A percentile compares a stretch with the other conserved stretches of the same genome.
Evolutionary conservation across 2,329 filamentous ascomycete species (phyloP).

Genomic region (Ustulina deusta): DNA sequence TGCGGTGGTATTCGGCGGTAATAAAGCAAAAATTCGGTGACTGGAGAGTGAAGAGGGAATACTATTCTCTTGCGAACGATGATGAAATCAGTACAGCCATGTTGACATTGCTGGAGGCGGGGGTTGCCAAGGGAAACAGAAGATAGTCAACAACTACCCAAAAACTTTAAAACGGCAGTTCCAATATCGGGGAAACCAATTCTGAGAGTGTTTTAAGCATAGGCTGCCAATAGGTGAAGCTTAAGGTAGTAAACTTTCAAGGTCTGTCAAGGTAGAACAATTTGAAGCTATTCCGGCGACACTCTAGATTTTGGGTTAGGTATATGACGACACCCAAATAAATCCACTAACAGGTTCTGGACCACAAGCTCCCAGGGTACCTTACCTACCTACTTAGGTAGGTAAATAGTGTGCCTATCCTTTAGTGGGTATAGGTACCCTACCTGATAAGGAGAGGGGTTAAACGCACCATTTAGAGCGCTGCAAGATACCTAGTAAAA

Average conservation of each 20-base stretch:
- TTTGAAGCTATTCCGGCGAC: slow-evolving; percentile 17
- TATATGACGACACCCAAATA: slow-evolving; percentile 25
- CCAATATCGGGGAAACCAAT: not conserved
- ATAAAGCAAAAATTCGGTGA: not conserved
- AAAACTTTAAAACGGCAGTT: not conserved
- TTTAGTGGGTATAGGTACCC: not conserved
- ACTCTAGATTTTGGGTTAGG: slow-evolving; percentile 4
- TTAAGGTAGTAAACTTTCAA: not conserved
- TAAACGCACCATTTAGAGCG: too few species aligned
- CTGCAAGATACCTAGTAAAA: not conserved
- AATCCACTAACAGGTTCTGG: slow-evolving; percentile 12
- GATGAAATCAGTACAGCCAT: slow-evolving; percentile 28
- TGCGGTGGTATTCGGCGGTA: not conserved
- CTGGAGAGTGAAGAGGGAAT: not conserved
- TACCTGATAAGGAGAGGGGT: slow-evolving; percentile 3
- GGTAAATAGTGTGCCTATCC: not conserved
- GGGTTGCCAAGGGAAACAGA: slow-evolving; percentile 20
- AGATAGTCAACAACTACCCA: not conserved
- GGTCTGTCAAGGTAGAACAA: not conserved
- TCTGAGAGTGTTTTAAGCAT: not conserved
- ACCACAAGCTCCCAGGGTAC: not conserved
- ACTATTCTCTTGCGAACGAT: slow-evolving; percentile 4
- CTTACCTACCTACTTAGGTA: not conserved
- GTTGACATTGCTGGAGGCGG: slow-evolving; percentile 5
- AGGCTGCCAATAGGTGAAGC: not conserved